Evolutionary conservation across 2,329 filamentous ascomycete genomes (phyloP), one percentile per base, ranked within the genome.

Genomic region (Magnaporthiopsis incrustans): DNA sequence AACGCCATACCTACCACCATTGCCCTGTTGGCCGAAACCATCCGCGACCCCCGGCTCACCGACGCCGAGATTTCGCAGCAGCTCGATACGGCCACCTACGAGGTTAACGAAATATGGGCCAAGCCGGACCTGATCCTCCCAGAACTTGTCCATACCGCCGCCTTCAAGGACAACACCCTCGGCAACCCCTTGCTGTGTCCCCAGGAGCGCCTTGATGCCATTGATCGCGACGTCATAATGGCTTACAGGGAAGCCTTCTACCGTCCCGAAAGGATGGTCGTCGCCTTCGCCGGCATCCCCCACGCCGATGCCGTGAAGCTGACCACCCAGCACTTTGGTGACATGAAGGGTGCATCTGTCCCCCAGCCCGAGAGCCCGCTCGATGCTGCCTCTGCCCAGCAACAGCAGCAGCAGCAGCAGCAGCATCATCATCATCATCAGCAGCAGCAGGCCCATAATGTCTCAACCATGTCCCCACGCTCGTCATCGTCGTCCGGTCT

Each of bases 41-140:
- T 99, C 67, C 89, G 92, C 65, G 85, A 96, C 69, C 92, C 95
- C 7, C 76, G 83, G 64, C 89, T 98, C 69, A 96, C 91, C 11
- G 89, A 96, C 32, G 86, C 91, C 26, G 95, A 99, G 77, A 90
- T 99, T 0, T 78, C 83, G 26, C 87, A 92, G 74, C 95, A 99
- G 78, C 81, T 99, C 27, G 87, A 90, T 73, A 98, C 94, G 8
- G 95, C 94, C 11, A 87, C 93, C 63, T 99, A 98, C 74, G 95
- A 99, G 78, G 95, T 99, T 74, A 87, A 87, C 30, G 95, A 98
- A 80, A 98, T 99, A 64, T 99, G 95, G 95, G 89, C 89, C 70
- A 98, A 96, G 81, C 93, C 95, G 0, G 94, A 98, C 72, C 84
- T 99, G 64, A 98, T 99, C 70, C 80, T 99, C 66, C 95, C 95